These are phyloP conservation scores for Juncus effusus DNA, from an alignment of 176 grass and related monocot species.

Conservation along the genomic window DNA sequence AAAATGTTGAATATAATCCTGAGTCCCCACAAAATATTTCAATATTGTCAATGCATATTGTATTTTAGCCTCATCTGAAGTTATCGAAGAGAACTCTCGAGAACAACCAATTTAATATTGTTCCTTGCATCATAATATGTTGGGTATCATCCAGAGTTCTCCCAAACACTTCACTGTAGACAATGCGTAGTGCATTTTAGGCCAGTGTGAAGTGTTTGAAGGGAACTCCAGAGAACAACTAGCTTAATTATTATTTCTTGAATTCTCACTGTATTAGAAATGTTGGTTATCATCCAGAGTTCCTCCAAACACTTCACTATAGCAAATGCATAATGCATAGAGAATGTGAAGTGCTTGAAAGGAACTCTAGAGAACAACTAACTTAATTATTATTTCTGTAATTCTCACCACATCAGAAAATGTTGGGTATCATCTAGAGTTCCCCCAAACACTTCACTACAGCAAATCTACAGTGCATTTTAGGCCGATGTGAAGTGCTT, in stretches of 20 bases:
- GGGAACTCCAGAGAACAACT: too few relatives aligned
- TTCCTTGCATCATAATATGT: background rate
- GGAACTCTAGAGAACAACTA: too few relatives aligned
- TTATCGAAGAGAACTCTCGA: background rate
- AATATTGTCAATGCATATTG: background rate
- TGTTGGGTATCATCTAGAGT: conserved; percentile 21
- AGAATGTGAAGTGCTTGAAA: too few relatives aligned
- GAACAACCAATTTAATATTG: conserved; percentile 3
- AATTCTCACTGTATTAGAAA: too few relatives aligned
- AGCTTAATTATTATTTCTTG: too few relatives aligned
- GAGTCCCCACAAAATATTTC: conserved; percentile 28
- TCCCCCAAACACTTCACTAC: conserved; percentile 58
- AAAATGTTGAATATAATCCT: conserved; percentile 4
- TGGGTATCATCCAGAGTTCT: conserved; percentile 26
- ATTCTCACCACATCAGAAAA: too few relatives aligned
- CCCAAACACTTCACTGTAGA: conserved; percentile 37
- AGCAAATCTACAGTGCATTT: background rate
- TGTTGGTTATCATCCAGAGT: too few relatives aligned
- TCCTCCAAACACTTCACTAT: too few relatives aligned
- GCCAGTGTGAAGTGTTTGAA: too few relatives aligned
- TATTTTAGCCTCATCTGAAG: conserved; percentile 12
- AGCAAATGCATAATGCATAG: too few relatives aligned
- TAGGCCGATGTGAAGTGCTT: conserved; percentile 18
- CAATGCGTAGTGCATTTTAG: too few relatives aligned
- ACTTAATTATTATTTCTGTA: too few relatives aligned